These are phyloP conservation scores for Penicillium decumbens DNA, from an alignment of 2,329 filamentous ascomycete species.

Conservation along the genomic window DNA sequence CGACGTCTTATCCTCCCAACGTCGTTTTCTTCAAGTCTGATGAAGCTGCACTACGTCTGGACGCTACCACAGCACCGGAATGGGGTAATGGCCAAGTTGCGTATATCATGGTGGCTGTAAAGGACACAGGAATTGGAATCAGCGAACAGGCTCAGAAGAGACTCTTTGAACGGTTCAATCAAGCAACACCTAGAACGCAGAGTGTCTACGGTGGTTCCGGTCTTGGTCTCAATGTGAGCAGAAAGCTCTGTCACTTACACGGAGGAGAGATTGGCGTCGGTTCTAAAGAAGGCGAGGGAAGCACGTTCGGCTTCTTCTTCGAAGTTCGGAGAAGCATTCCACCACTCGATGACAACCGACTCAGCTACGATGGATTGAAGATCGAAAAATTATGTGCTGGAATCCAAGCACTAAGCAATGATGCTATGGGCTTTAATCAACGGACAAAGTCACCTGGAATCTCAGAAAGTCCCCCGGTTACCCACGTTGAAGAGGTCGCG, in stretches of 20 bases:
- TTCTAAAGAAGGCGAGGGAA: slow-evolving; percentile 52
- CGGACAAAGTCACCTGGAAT: slow-evolving; percentile 13
- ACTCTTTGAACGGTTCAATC: slow-evolving; percentile 73
- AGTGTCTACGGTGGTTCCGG: slow-evolving; percentile 76
- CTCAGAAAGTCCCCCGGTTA: slow-evolving; percentile 11
- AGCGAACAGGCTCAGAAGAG: slow-evolving; percentile 66
- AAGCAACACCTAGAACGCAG: slow-evolving; percentile 70
- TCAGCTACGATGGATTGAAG: neutral
- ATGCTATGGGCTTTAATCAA: slow-evolving; percentile 13
- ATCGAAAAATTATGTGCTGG: slow-evolving; percentile 18
- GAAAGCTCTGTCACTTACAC: slow-evolving; percentile 73
- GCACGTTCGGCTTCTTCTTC: slow-evolving; percentile 57
- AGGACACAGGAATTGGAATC: slow-evolving; percentile 71
- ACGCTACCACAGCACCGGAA: slow-evolving; percentile 42
- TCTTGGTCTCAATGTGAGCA: slow-evolving; percentile 72
- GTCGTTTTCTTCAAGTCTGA: slow-evolving; percentile 30
- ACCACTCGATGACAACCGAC: neutral
- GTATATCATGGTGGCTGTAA: slow-evolving; percentile 67
- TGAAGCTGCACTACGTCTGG: slow-evolving; percentile 20
- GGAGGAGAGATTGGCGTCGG: slow-evolving; percentile 73
- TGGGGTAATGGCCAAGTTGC: slow-evolving; percentile 56
- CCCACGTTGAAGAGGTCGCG: slow-evolving; percentile 7
- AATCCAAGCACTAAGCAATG: slow-evolving; percentile 19
- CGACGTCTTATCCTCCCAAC: slow-evolving; percentile 41
- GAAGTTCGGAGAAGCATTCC: slow-evolving; percentile 36